These are phyloP conservation scores for Fusarium longipes DNA, from an alignment of 2,329 filamentous ascomycete genomes.

Conservation along the genomic window DNA sequence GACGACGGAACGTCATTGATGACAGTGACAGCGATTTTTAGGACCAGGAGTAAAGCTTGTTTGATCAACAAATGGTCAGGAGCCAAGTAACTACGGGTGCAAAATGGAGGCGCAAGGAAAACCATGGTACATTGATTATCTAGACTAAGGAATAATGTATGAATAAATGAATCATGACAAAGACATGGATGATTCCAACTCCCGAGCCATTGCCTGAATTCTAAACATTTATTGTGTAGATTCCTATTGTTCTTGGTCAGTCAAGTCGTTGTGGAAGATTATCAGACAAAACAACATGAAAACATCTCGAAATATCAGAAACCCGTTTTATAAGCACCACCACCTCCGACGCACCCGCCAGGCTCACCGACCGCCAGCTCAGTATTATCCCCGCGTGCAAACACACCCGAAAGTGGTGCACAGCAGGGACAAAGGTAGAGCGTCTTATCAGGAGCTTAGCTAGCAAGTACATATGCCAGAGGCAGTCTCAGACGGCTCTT, in stretches of 20 bases:
- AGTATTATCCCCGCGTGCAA: conserved; percentile 48
- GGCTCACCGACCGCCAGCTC: conserved; percentile 42
- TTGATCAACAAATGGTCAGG: conserved; percentile 6
- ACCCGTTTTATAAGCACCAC: conserved; percentile 61
- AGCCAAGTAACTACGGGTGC: conserved; percentile 2
- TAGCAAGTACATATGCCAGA: conserved; percentile 41
- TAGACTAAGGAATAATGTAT: conserved; percentile 34
- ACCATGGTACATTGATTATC: conserved; percentile 33
- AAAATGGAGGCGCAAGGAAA: conserved; percentile 17
- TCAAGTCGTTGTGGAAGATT: neutral
- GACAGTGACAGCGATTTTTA: conserved; percentile 48
- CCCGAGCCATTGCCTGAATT: neutral
- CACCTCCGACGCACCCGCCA: conserved; percentile 51
- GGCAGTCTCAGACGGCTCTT: conserved; percentile 61
- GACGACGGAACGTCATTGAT: conserved; percentile 46
- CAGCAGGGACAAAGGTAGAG: conserved; percentile 32
- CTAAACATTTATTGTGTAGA: neutral
- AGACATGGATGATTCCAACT: neutral
- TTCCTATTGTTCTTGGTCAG: conserved; percentile 38
- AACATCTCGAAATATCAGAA: conserved; percentile 55
- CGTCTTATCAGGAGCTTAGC: conserved; percentile 40
- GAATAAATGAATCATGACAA: conserved; percentile 25
- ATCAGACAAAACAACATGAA: conserved; percentile 6
- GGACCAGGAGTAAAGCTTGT: neutral
- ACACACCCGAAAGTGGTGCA: conserved; percentile 48